Evolutionary conservation across 2,329 filamentous ascomycete genomes (phyloP), one percentile per base, ranked within the genome.

Genomic region (Xylaria sp.): DNA sequence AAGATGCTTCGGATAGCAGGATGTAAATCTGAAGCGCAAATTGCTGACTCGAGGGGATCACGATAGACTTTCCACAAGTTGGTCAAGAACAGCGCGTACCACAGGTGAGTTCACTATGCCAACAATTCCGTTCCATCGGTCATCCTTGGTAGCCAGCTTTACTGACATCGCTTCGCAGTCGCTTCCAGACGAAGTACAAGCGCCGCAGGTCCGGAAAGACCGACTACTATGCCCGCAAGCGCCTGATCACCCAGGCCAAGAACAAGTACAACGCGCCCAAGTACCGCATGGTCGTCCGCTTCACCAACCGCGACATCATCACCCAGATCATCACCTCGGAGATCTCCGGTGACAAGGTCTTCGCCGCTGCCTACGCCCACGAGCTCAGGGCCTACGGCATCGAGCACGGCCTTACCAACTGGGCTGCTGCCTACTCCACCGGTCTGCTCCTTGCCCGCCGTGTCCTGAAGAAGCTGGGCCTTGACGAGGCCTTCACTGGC

Each of bases 201-300:
- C 92, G 94, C 78, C 89, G 94, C 80, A 87, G 91, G 69, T 76
- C 89, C 74, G 94, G 94, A 77, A 99, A 99, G 90, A 99, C 94
- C 83, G 94, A 99, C 79, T 99, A 99, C 91, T 97, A 97, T 80
- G 94, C 94, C 76, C 93, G 94, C 79, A 97, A 97, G 91, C 90
- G 94, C 75, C 86, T 99, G 79, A 94, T 97, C 85, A 92, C 91
- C 84, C 94, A 99, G 87, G 94, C 94, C 83, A 99, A 97, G 91
- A 99, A 99, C 91, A 99, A 99, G 90, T 99, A 97, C 90, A 96
- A 96, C 83, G 90, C 94, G 64, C 94, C 94, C 81, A 99, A 99
- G 88, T 97, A 99, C 89, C 91, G 94, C 75, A 89, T 99, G 74
- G 94, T 99, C 68, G 91, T 99, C 76, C 94, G 94, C 78, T 96